Evolutionary conservation across 768 basidiomycete species (phyloP), one percentile per base, ranked within the genome.

Genomic region (Pisolithus orientalis): DNA sequence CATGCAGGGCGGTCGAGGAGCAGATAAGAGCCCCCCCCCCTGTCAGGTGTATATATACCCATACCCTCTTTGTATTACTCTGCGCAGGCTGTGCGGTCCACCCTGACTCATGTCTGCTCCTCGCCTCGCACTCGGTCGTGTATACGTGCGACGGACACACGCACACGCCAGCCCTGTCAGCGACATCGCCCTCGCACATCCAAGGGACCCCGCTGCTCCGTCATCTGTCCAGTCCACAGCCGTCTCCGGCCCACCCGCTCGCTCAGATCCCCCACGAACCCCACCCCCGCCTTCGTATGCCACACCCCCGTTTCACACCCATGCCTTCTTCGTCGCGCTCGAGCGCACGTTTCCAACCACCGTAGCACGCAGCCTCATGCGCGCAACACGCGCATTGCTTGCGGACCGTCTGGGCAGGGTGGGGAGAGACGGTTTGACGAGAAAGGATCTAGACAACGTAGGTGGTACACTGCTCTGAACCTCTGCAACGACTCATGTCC

Each of bases 361-460:
- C 3, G 84, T 85, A 0, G 89, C 90, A 11, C 80, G 80, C 39
- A 83, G 82, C 61, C 78, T 93, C 50, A 93, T 91, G 90, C 81
- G 85, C 2, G 90, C 89, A 2, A 90, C 87, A 10, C 75, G 87
- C 34, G 90, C 87, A 0, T 70, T 90, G 58, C 78, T 93, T 28
- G 83, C 90, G 10, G 87, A 90, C 61, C 80, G 90, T 32, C 69
- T 85, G 39, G 85, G 83, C 16, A 76, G 79, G 57, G 87, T 93
- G 9, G 75, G 78, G 57, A 72, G 81, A 54, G 90, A 87, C 53
- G 89, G 82, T 6, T 70, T 93, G 60, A 80, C 83, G 14, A 68
- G 74, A 14, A 88, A 92, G 68, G 90, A 93, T 64, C 65, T 90
- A 39, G 90, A 90, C 63, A 91, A 90, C 65, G 90, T 90, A 65